Evolutionary conservation across 2,329 filamentous ascomycete genomes (phyloP).

Genomic region (Chrysoporthe austroafricana): DNA sequence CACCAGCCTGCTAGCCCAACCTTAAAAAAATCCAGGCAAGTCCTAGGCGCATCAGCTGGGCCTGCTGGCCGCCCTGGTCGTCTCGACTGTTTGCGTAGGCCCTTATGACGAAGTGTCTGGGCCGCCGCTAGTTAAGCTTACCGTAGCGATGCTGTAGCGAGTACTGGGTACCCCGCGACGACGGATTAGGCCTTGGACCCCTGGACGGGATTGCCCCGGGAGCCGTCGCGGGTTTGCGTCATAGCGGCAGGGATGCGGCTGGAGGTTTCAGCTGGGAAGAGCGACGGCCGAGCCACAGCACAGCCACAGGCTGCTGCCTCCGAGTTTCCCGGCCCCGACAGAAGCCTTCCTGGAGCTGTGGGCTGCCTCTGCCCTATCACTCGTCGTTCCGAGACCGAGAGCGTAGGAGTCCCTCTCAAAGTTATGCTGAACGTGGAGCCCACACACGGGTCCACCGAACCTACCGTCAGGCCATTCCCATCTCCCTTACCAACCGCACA

Average conservation of each 20-base stretch:
- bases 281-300: neutral
- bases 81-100: constrained; percentile 6
- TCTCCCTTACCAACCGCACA: too few relatives aligned
- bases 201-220: neutral
- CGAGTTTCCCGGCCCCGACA: neutral
- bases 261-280: neutral
- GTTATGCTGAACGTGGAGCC: too few relatives aligned
- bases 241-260: neutral
- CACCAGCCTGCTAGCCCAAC: neutral
- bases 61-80: neutral
- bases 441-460: too few relatives aligned
- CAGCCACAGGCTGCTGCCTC: neutral
- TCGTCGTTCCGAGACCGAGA: neutral
- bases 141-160: neutral
- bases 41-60: neutral
- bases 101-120: neutral
- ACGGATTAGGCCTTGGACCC: neutral
- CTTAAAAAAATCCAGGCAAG: neutral
- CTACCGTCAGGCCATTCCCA: too few relatives aligned
- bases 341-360: neutral
- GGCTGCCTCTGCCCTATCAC: neutral
- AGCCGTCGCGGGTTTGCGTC: neutral
- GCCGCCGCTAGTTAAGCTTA: neutral
- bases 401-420: too few relatives aligned
- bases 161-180: neutral